Percentiles rank a stretch among this genome's conserved stretches.
phyloP scores from a whole-genome alignment of 1,284 basidiomycete species.

The Salmacisia buchloeana region DNA sequence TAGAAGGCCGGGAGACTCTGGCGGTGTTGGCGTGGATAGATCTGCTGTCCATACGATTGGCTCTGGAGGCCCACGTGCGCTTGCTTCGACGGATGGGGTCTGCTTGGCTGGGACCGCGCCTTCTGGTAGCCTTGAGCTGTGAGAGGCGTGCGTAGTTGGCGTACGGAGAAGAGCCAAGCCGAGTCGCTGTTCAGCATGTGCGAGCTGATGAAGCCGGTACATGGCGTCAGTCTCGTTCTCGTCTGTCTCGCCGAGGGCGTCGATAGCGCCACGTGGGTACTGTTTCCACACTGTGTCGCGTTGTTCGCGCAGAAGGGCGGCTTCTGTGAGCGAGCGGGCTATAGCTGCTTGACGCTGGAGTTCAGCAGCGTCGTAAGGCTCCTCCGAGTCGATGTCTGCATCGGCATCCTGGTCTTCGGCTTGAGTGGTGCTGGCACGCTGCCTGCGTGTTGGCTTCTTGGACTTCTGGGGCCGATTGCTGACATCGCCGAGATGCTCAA shows the following conservation, averaged over 20 bases:
- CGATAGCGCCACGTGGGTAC: constrained; percentile 31
- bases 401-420: background rate
- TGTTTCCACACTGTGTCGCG: constrained; percentile 47
- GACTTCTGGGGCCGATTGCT: constrained; percentile 9
- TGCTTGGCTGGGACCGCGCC: background rate
- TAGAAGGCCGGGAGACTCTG: constrained; percentile 32
- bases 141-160: background rate
- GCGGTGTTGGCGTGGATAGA: constrained; percentile 33
- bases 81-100: background rate
- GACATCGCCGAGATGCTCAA: background rate
- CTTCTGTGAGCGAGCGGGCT: background rate
- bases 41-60: constrained; percentile 29
- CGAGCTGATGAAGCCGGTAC: constrained; percentile 38
- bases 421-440: background rate
- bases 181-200: constrained; percentile 36
- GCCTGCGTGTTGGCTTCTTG: background rate
- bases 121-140: background rate
- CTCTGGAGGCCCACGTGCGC: background rate
- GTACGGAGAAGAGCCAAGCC: constrained; percentile 28
- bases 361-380: too few relatives aligned
- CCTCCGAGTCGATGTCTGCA: background rate
- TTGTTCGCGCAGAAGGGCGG: background rate
- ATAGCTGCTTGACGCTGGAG: background rate
- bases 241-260: constrained; percentile 1
- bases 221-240: constrained; percentile 32